These are phyloP conservation scores for Yamadazyma dendronema DNA, from an alignment of 1,139 yeast species.

Conservation along the genomic window DNA sequence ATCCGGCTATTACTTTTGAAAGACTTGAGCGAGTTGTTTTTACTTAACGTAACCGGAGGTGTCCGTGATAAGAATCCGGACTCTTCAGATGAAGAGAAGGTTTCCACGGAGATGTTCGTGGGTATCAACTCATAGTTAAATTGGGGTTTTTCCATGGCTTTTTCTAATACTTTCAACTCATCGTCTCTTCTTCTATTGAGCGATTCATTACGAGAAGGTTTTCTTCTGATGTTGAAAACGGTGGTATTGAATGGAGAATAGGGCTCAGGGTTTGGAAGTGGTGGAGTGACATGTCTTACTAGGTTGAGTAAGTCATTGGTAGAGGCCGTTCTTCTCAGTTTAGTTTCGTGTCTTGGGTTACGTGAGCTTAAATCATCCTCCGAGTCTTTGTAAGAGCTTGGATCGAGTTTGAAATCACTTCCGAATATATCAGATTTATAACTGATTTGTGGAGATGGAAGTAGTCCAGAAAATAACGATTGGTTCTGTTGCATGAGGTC, in stretches of 20 bases:
- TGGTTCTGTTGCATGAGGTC: conserved; percentile 33
- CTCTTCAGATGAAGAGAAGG: conserved; percentile 20
- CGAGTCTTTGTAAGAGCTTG: conserved; percentile 6
- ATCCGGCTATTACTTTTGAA: conserved; percentile 3
- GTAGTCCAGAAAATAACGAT: conserved; percentile 30
- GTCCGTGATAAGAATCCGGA: conserved; percentile 15
- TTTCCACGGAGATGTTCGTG: conserved; percentile 29
- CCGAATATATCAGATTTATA: conserved; percentile 33
- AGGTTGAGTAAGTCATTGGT: conserved; percentile 16
- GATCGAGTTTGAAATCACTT: conserved; percentile 15
- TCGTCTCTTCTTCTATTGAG: conserved; percentile 15
- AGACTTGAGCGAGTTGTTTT: conserved; percentile 16
- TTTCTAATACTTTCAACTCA: conserved; percentile 9
- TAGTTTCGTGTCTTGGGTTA: conserved; percentile 10
- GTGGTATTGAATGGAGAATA: conserved; percentile 5
- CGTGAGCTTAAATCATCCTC: conserved; percentile 11
- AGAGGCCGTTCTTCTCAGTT: conserved; percentile 18
- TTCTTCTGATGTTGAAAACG: conserved; percentile 2
- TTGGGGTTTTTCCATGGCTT: conserved; percentile 9
- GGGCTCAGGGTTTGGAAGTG: conserved; percentile 7
- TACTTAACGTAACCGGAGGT: conserved; percentile 16
- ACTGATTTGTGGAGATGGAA: conserved; percentile 44
- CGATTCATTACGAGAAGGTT: conserved; percentile 1
- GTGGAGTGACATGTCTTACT: conserved; percentile 14
- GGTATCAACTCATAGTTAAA: conserved; percentile 29